These are phyloP conservation scores for Fusarium avenaceum DNA, from an alignment of 2,329 filamentous ascomycete genomes.

Conservation along the genomic window DNA sequence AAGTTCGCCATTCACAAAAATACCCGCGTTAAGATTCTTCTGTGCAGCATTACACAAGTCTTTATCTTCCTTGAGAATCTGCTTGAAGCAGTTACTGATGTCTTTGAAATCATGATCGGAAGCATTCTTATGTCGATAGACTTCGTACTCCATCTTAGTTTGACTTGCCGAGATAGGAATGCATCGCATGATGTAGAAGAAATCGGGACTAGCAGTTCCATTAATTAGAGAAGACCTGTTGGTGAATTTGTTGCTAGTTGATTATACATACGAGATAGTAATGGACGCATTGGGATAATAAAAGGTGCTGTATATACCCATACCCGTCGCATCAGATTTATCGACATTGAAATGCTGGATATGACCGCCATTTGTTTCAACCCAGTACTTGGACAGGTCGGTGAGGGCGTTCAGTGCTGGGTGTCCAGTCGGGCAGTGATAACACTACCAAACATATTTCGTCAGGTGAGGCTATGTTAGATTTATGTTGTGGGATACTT, in stretches of 20 bases:
- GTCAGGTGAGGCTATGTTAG: too few species aligned
- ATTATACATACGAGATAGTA: conserved; percentile 14
- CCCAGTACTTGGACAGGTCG: conserved; percentile 62
- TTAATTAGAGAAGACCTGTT: too few species aligned
- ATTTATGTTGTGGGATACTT: too few species aligned
- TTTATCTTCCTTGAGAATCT: conserved; percentile 13
- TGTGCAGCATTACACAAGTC: conserved; percentile 7
- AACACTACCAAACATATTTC: too few species aligned
- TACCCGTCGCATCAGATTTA: conserved; percentile 31
- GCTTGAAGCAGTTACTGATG: conserved; percentile 21
- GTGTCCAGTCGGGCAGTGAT: too few species aligned
- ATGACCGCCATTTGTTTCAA: conserved; percentile 61
- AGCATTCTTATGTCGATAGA: conserved; percentile 16
- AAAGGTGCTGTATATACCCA: conserved; percentile 15
- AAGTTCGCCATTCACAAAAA: conserved; percentile 22
- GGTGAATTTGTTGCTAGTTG: background rate
- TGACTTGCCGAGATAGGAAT: conserved; percentile 1
- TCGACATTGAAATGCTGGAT: conserved; percentile 63
- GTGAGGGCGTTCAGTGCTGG: conserved; percentile 44
- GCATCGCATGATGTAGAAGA: conserved; percentile 26
- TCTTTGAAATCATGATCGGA: background rate
- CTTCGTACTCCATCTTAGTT: conserved; percentile 22
- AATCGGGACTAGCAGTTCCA: too few species aligned
- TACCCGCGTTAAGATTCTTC: conserved; percentile 19
- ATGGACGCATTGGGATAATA: conserved; percentile 18